Base-by-base conservation (phyloP, 306 rosid genomes). In the Quercus parvula region DNA sequence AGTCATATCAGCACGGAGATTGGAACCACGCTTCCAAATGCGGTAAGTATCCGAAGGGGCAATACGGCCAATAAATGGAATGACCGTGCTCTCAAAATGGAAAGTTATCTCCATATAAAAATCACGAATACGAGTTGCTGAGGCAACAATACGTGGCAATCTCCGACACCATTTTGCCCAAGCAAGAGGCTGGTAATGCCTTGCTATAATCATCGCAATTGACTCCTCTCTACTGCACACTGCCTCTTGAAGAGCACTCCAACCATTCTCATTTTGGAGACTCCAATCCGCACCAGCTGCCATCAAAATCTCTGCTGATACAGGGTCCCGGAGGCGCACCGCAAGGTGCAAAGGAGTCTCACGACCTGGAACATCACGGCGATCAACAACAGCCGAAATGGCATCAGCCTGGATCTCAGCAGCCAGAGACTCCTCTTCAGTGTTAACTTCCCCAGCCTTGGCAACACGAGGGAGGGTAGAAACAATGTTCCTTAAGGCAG, bases 161-260 rank as follows among this genome's bases (percentile, higher is more conserved):
- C 99, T 93, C 5, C 99, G 96, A 76, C 98, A 90, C 99, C 99
- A 93, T 87, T 96, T 96, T 58, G 99, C 98, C 99, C 99, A 96
- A 76, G 99, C 97, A 58, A 93, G 86, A 49, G 98, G 98, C 58
- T 93, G 98, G 81, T 91, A 93, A 63, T 93, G 93, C 13, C 98
- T 84, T 4, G 98, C 98, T 77, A 96, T 96, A 35, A 88, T 91
- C 97, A 96, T 86, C 27, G 98, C 98, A 79, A 93, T 93, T 10
- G 92, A 85, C 82, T 96, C 99, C 85, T 96, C 97, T 84, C 98
- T 89, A 11, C 89, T 88, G 85, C 97, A 96, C 24, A 96, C 99
- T 0, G 99, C 99, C 85, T 96, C 99, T 76, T 93, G 99, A 72
- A 96, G 96, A 72, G 99, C 98, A 86, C 97, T 93, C 99, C 99